A percentile compares a stretch with the other conserved stretches of the same genome.
Evolutionary conservation across 2,329 filamentous ascomycete genomes (phyloP).

Genomic region (Cladophialophora exuberans): DNA sequence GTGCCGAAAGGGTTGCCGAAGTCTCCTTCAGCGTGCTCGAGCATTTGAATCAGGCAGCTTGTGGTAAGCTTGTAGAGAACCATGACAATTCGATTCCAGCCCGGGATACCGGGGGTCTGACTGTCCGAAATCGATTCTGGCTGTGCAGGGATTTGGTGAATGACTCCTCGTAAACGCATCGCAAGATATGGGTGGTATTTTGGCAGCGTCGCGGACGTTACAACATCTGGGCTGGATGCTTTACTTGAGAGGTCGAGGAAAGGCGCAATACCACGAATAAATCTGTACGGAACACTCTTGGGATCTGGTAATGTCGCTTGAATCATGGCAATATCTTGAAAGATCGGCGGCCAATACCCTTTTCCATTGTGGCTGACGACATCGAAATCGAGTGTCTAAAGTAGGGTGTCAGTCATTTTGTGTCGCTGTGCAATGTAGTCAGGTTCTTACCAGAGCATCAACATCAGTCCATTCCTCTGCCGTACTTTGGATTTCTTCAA

Average conservation of each 20-base stretch:
- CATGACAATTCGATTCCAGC: conserved; percentile 45
- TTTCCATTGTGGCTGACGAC: conserved; percentile 15
- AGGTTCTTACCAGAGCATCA: conserved; percentile 28
- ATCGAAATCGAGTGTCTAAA: conserved; percentile 28
- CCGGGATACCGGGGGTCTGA: conserved; percentile 34
- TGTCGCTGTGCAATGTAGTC: neutral
- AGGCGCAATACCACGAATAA: conserved; percentile 30
- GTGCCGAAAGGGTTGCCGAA: conserved; percentile 25
- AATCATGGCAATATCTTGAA: conserved; percentile 29
- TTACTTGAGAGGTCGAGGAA: conserved; percentile 28
- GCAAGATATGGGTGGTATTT: conserved; percentile 31
- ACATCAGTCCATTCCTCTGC: conserved; percentile 37
- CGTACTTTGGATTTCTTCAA: conserved; percentile 41
- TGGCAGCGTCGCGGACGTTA: conserved; percentile 6
- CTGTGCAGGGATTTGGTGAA: conserved; percentile 36
- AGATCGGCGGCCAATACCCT: conserved; percentile 30
- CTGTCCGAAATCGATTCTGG: conserved; percentile 7
- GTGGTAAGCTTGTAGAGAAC: conserved; percentile 37
- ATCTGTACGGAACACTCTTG: conserved; percentile 4
- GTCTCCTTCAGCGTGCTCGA: conserved; percentile 29
- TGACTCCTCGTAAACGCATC: conserved; percentile 41
- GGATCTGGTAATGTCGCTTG: conserved; percentile 21
- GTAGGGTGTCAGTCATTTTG: neutral
- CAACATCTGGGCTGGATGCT: too few species aligned
- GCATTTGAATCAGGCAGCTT: conserved; percentile 28